Evolutionary conservation across 768 basidiomycete species (phyloP).

Genomic region (Mrakia gelida): DNA sequence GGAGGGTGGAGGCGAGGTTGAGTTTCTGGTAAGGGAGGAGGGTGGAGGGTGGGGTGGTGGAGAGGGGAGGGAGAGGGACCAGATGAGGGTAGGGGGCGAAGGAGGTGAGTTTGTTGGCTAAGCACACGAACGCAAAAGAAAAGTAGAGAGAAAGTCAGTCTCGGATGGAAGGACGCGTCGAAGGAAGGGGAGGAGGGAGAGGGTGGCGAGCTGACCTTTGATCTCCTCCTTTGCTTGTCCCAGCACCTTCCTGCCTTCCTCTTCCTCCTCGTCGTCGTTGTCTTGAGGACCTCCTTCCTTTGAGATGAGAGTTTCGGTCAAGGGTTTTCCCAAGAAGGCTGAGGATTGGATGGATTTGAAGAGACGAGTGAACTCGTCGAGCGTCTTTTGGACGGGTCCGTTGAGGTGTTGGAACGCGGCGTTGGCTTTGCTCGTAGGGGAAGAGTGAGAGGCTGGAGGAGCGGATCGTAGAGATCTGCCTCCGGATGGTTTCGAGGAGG

Average conservation of each 20-base stretch:
- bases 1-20: constrained; percentile 3
- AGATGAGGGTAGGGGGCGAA: constrained; percentile 7
- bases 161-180: neutral
- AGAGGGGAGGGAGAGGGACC: neutral
- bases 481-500: neutral
- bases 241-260: neutral
- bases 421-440: neutral
- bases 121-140: neutral
- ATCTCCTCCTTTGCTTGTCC: neutral
- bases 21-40: constrained; percentile 1
- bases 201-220: neutral
- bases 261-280: neutral
- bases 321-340: neutral
- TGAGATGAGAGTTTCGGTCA: neutral
- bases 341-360: neutral
- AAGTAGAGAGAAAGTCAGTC: neutral
- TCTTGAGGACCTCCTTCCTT: neutral
- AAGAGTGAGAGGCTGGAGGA: neutral
- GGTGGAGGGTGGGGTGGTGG: neutral
- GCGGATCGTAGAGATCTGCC: neutral
- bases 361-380: neutral
- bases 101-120: neutral
- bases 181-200: neutral
- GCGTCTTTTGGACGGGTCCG: neutral
- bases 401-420: neutral